Evolutionary conservation across 768 basidiomycete species (phyloP).

Genomic region (Suillus decipiens): DNA sequence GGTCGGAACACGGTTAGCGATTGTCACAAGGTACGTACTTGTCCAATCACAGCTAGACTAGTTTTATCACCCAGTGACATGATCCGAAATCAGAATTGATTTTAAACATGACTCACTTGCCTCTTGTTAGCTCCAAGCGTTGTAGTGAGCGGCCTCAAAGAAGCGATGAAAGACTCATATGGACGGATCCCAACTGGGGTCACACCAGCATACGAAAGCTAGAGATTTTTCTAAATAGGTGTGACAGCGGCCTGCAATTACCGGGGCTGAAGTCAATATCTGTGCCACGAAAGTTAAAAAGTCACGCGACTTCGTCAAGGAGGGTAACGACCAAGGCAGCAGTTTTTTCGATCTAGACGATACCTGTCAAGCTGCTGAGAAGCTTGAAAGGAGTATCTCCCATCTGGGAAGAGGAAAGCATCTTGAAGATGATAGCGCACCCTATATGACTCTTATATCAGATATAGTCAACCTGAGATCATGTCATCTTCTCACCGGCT

Average conservation of each 20-base stretch:
- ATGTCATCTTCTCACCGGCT: conserved; percentile 57
- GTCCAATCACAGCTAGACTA: conserved; percentile 79
- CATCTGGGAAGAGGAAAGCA: conserved; percentile 92
- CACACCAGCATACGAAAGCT: conserved; percentile 91
- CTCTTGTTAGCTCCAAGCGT: conserved; percentile 36
- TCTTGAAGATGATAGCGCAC: conserved; percentile 73
- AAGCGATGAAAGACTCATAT: conserved; percentile 68
- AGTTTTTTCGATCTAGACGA: conserved; percentile 43
- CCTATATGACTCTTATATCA: conserved; percentile 41
- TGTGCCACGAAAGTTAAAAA: conserved; percentile 88
- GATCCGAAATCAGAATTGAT: conserved; percentile 43
- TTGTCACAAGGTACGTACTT: conserved; percentile 38
- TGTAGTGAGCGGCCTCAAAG: conserved; percentile 53
- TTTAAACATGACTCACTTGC: conserved; percentile 26
- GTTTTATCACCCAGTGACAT: conserved; percentile 77
- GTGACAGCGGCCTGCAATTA: conserved; percentile 17
- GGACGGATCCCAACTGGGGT: conserved; percentile 66
- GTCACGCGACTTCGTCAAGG: conserved; percentile 94
- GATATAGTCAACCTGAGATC: not conserved
- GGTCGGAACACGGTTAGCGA: conserved; percentile 9
- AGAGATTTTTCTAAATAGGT: conserved; percentile 6
- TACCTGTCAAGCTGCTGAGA: conserved; percentile 84
- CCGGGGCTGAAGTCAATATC: conserved; percentile 91
- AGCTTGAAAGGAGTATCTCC: conserved; percentile 93
- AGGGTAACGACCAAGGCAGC: conserved; percentile 75